Conservation (phyloP, 2,329 filamentous ascomycete genomes). For the Fusarium sp. region DNA sequence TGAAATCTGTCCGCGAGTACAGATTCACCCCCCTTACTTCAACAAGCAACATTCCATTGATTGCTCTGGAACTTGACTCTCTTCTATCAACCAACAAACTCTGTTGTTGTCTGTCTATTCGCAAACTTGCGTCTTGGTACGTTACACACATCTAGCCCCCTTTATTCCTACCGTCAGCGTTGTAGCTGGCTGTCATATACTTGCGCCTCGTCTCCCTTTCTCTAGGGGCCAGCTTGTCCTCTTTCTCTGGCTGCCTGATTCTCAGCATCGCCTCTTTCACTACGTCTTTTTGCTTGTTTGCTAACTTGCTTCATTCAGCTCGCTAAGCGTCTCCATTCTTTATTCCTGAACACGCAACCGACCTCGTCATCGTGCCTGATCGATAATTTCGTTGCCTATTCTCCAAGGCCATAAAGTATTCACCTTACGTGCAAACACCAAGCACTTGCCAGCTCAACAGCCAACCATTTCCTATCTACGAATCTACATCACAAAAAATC, state of each 20-base stretch:
- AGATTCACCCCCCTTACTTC: constrained; percentile 18
- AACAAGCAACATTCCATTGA: constrained; percentile 25
- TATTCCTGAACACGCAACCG: constrained; percentile 34
- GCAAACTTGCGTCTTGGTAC: constrained; percentile 23
- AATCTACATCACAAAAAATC: constrained; percentile 19
- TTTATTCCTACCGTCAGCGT: constrained; percentile 16
- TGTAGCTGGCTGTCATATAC: constrained; percentile 8
- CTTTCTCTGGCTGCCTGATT: constrained; percentile 28
- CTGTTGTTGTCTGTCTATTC: constrained; percentile 1
- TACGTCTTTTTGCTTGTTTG: constrained; percentile 9
- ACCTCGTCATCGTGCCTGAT: constrained; percentile 36
- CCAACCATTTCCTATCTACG: constrained; percentile 16
- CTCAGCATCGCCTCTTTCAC: neutral
- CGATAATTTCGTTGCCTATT: constrained; percentile 43
- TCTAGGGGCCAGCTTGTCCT: constrained; percentile 43
- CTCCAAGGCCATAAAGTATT: constrained; percentile 32
- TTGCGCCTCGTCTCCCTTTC: constrained; percentile 32
- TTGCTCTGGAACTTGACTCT: constrained; percentile 22
- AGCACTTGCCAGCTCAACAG: constrained; percentile 18
- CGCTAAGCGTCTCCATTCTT: constrained; percentile 36
- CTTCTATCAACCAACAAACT: neutral
- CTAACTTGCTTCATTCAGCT: constrained; percentile 29
- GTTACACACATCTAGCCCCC: constrained; percentile 3
- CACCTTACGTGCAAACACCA: constrained; percentile 17
- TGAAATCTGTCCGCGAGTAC: constrained; percentile 17